Evolutionary conservation across 129 eudicot genomes (phyloP).

Genomic region (Rutidosis leptorrhynchoides): DNA sequence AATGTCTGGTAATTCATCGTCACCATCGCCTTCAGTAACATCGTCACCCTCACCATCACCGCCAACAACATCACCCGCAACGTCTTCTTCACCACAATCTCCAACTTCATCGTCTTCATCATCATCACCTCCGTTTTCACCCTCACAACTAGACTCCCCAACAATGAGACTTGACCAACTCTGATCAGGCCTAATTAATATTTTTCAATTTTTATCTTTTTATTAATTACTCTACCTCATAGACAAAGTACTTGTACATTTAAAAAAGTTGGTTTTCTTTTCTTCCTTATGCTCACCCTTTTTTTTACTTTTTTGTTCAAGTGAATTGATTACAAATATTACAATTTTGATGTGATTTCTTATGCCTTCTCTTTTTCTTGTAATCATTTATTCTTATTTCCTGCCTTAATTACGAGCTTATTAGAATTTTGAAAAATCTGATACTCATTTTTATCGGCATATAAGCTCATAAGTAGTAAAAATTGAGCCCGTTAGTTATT

Average conservation of each 20-base stretch:
- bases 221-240: conserved; percentile 28
- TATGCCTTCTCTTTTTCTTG: not conserved
- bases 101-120: conserved; percentile 27
- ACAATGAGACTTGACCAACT: conserved; percentile 48
- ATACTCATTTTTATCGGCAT: not conserved
- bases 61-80: conserved; percentile 10
- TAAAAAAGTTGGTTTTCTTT: conserved; percentile 22
- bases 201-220: conserved; percentile 10
- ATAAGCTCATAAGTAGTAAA: not conserved
- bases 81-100: conserved; percentile 24
- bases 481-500: not conserved
- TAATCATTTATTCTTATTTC: not conserved
- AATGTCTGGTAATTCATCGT: conserved; percentile 33
- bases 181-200: conserved; percentile 39
- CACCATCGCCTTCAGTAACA: conserved; percentile 22
- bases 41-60: conserved; percentile 33
- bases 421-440: not conserved
- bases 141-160: conserved; percentile 59
- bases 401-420: not conserved
- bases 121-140: conserved; percentile 39
- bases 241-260: conserved; percentile 41
- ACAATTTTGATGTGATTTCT: conserved; percentile 40
- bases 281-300: conserved; percentile 7
- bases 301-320: conserved; percentile 25
- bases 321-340: conserved; percentile 32